A percentile compares a stretch with the other conserved stretches of the same genome.
phyloP scores from a whole-genome alignment of 805 yeast species.

The Barnettozyma populi region DNA sequence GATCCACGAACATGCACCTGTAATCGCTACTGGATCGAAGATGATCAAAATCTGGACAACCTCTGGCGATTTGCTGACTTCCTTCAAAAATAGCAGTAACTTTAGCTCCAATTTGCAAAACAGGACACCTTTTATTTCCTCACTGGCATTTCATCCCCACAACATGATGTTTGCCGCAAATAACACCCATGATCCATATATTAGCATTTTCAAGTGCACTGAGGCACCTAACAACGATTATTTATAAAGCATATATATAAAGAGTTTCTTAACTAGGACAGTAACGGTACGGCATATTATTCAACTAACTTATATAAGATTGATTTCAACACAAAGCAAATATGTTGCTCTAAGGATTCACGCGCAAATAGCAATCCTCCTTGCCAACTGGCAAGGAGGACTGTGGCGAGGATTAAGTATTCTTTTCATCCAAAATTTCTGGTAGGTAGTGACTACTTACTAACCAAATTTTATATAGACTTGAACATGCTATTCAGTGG shows the following conservation, averaged over 20 bases:
- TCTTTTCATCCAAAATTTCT: too few species aligned
- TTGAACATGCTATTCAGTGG: too few species aligned
- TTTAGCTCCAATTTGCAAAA: slow-evolving; percentile 20
- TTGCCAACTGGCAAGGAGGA: too few species aligned
- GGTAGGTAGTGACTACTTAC: too few species aligned
- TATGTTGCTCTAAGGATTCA: too few species aligned
- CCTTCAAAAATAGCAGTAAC: slow-evolving; percentile 42
- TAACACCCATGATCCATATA: slow-evolving; percentile 69
- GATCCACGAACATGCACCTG: slow-evolving; percentile 95
- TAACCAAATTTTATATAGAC: too few species aligned
- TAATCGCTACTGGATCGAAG: slow-evolving; percentile 83
- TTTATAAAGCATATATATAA: neutral
- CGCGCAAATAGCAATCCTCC: too few species aligned
- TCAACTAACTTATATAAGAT: too few species aligned
- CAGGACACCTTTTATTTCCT: slow-evolving; percentile 46
- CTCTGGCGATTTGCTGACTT: slow-evolving; percentile 65
- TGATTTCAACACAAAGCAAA: too few species aligned
- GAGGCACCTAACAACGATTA: slow-evolving; percentile 21
- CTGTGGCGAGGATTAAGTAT: too few species aligned
- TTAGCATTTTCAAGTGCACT: slow-evolving; percentile 55
- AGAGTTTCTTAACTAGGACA: too few species aligned
- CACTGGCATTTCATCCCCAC: slow-evolving; percentile 84
- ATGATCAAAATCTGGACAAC: slow-evolving; percentile 81
- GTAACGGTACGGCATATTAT: too few species aligned
- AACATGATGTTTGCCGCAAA: slow-evolving; percentile 88